Evolutionary conservation across 2,329 filamentous ascomycete species (phyloP).

Genomic region (Ceratocystis eucalypticola): DNA sequence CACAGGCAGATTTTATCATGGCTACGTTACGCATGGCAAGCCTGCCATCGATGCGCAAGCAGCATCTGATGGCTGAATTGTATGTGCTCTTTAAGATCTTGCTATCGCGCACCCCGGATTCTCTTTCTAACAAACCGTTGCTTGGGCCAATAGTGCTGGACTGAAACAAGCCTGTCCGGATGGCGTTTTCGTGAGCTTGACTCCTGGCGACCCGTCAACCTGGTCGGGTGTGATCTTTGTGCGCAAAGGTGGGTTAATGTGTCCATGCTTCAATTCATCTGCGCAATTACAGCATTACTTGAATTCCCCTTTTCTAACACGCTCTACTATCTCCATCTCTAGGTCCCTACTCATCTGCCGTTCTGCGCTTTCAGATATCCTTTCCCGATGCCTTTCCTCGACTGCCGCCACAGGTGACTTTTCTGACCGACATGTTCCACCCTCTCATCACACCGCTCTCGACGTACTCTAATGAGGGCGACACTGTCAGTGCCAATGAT

Average conservation of each 20-base stretch:
- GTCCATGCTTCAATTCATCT: not conserved
- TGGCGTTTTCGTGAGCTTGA: constrained; percentile 75
- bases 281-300: not conserved
- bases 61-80: constrained; percentile 74
- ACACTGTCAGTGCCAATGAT: constrained; percentile 71
- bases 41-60: constrained; percentile 49
- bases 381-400: constrained; percentile 72
- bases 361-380: constrained; percentile 79
- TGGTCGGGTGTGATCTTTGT: constrained; percentile 93
- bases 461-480: constrained; percentile 66
- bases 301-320: not conserved
- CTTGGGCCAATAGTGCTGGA: constrained; percentile 46
- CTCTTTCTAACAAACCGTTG: not conserved
- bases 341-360: constrained; percentile 81
- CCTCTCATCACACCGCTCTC: constrained; percentile 83
- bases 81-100: constrained; percentile 27
- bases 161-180: constrained; percentile 71
- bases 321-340: not conserved
- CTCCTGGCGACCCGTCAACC: constrained; percentile 62
- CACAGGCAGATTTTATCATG: constrained; percentile 27
- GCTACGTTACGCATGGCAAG: constrained; percentile 32
- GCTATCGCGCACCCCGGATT: not conserved
- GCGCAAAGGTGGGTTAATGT: constrained; percentile 53
- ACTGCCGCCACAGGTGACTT: constrained; percentile 71
- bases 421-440: constrained; percentile 88